A percentile compares a stretch with the other conserved stretches of the same genome.
Conservation (phyloP, 2,329 filamentous ascomycete species). For the Beauveria medogensis region DNA sequence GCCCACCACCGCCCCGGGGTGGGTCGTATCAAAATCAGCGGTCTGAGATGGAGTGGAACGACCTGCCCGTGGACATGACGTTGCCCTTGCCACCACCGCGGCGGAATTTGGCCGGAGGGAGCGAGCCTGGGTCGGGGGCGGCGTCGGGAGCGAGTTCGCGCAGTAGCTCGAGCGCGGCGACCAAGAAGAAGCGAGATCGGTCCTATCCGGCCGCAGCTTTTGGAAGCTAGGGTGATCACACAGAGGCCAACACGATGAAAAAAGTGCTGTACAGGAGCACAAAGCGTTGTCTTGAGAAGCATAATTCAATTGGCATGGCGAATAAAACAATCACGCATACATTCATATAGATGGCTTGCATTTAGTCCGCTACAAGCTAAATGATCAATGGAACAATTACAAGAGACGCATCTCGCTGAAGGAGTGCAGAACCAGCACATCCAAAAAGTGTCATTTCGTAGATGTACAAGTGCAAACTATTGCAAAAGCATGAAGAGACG, state of each 20-base stretch:
- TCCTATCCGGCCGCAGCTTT: slow-evolving; percentile 57
- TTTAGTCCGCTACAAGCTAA: not conserved
- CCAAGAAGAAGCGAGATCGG: slow-evolving; percentile 48
- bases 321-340: not conserved
- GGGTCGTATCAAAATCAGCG: slow-evolving; percentile 52
- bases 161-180: slow-evolving; percentile 42
- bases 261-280: not conserved
- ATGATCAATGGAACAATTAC: not conserved
- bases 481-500: slow-evolving; percentile 2
- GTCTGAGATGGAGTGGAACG: slow-evolving; percentile 58
- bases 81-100: slow-evolving; percentile 22
- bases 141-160: slow-evolving; percentile 46
- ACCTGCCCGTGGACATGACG: slow-evolving; percentile 48
- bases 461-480: slow-evolving; percentile 4
- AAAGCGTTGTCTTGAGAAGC: not conserved
- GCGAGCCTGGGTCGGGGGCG: slow-evolving; percentile 29
- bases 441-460: not conserved
- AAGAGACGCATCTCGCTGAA: not conserved
- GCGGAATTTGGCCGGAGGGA: slow-evolving; percentile 16
- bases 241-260: not conserved
- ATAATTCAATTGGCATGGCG: not conserved
- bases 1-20: slow-evolving; percentile 18
- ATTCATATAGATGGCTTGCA: not conserved
- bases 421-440: not conserved
- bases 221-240: slow-evolving; percentile 27